Percentiles rank a stretch among this genome's conserved stretches.
Evolutionary conservation across 1,139 yeast genomes (phyloP).

Genomic region (Lodderomyces theae): DNA sequence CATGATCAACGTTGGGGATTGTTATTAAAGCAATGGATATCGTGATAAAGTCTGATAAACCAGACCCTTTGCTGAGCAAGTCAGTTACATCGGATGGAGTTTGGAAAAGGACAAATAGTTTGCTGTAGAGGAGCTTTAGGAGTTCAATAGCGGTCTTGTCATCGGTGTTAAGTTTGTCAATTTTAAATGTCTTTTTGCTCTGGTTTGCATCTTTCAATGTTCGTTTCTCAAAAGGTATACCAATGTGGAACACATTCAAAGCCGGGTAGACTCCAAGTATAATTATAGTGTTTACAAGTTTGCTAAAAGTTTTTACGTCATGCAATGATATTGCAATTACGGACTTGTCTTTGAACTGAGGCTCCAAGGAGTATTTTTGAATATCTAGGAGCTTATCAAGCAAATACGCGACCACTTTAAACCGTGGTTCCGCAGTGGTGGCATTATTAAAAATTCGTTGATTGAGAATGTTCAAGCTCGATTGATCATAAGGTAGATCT

Average conservation of each 20-base stretch:
- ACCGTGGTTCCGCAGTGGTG: conserved; percentile 15
- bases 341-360: conserved; percentile 25
- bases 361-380: conserved; percentile 32
- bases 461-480: conserved; percentile 20
- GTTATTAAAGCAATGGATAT: conserved; percentile 52
- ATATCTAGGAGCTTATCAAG: conserved; percentile 34
- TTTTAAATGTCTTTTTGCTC: conserved; percentile 23
- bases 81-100: conserved; percentile 49
- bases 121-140: conserved; percentile 33
- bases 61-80: conserved; percentile 65
- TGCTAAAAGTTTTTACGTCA: conserved; percentile 74
- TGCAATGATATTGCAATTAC: conserved; percentile 74
- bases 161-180: conserved; percentile 19
- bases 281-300: conserved; percentile 59
- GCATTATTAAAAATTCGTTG: conserved; percentile 9
- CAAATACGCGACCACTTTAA: conserved; percentile 24
- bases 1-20: conserved; percentile 30
- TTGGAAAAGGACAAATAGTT: conserved; percentile 32
- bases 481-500: conserved; percentile 24
- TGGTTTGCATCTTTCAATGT: conserved; percentile 44
- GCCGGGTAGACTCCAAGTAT: conserved; percentile 71
- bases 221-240: conserved; percentile 66
- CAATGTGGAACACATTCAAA: conserved; percentile 50
- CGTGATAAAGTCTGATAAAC: conserved; percentile 65
- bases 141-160: conserved; percentile 21